A percentile compares a stretch with the other conserved stretches of the same genome.
phyloP scores from a whole-genome alignment of 208 protist species.

The Leishmania gerbilli region DNA sequence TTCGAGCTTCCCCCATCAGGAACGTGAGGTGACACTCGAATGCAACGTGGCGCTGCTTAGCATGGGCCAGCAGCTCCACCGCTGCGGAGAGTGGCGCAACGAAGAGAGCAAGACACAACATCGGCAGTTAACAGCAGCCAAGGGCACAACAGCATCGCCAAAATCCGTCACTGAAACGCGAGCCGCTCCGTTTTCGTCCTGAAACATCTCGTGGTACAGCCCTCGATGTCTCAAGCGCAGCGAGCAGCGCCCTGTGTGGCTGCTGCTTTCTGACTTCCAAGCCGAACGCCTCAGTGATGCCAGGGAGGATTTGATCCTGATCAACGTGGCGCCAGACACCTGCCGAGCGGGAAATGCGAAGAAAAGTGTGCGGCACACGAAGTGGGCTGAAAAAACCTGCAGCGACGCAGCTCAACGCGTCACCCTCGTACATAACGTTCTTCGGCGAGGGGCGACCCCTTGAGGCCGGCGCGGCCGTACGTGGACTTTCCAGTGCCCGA shows the following conservation, averaged over 20 bases:
- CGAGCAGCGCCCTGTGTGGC: constrained; percentile 31
- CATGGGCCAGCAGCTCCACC: neutral
- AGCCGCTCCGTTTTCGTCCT: neutral
- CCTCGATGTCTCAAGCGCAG: neutral
- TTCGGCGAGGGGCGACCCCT: neutral
- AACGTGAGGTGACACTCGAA: neutral
- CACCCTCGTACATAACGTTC: neutral
- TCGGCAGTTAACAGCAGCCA: neutral
- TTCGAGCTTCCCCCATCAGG: neutral
- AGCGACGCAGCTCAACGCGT: neutral
- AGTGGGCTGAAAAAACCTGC: constrained; percentile 13
- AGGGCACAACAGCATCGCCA: neutral
- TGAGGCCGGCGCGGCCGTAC: neutral
- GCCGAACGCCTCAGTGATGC: neutral
- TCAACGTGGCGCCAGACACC: neutral
- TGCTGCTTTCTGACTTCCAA: constrained; percentile 25
- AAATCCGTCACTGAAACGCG: neutral
- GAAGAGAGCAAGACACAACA: neutral
- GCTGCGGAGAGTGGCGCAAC: neutral
- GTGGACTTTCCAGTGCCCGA: constrained; percentile 34
- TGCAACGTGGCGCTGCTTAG: neutral
- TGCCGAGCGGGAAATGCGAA: neutral
- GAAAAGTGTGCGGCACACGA: neutral
- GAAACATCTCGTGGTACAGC: neutral
- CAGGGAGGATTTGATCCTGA: neutral